Evolutionary conservation across 257 asterid genomes (phyloP).

Genomic region (Nicotiana tabacum): DNA sequence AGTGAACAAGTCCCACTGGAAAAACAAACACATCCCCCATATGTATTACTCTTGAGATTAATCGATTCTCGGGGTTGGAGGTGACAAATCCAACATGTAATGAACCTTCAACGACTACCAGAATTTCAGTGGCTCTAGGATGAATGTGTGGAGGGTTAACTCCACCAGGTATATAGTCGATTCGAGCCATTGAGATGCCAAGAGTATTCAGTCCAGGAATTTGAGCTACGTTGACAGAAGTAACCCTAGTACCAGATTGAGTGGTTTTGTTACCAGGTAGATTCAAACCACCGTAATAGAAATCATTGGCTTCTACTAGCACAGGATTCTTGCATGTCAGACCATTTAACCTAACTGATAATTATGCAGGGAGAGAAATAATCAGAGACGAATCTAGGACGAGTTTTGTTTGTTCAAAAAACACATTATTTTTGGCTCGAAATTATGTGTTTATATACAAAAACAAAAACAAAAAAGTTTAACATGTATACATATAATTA

Average conservation of each 20-base stretch:
- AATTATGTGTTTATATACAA: neutral
- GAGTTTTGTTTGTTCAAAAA: neutral
- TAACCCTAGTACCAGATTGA: slow-evolving; percentile 4
- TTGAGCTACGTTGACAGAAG: neutral
- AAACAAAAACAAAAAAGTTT: neutral
- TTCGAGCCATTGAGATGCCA: slow-evolving; percentile 20
- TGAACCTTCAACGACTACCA: neutral
- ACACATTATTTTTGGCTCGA: neutral
- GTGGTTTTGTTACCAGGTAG: slow-evolving; percentile 26
- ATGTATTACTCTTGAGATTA: neutral
- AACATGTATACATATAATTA: neutral
- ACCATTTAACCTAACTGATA: slow-evolving; percentile 16
- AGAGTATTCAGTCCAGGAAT: slow-evolving; percentile 23
- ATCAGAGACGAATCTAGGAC: neutral
- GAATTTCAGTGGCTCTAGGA: neutral
- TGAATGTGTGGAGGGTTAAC: neutral
- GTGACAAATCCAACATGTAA: neutral
- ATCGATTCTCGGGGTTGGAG: neutral
- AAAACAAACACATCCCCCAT: neutral
- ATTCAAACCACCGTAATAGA: slow-evolving; percentile 30
- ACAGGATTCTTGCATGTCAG: slow-evolving; percentile 16
- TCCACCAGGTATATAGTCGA: slow-evolving; percentile 6
- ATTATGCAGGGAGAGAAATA: neutral
- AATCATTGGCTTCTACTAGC: slow-evolving; percentile 15
- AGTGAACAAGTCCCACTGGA: neutral